Evolutionary conservation across 306 rosid genomes (phyloP).

Genomic region (Pterocarpus macrocarpus): DNA sequence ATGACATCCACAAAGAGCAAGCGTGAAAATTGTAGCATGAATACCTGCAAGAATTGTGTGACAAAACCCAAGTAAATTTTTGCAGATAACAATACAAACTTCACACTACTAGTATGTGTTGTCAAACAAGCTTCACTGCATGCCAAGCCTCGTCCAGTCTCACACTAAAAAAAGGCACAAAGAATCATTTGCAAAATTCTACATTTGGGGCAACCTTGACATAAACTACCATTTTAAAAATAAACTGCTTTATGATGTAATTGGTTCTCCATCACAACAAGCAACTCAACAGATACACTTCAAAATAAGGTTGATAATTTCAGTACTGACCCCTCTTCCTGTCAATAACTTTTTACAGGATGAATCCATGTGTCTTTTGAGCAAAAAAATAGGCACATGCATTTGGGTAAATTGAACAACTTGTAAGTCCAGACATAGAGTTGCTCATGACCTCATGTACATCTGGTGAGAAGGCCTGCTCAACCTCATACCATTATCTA

Average conservation of each 20-base stretch:
- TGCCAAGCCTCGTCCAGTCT: conserved; percentile 28
- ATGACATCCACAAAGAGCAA: conserved; percentile 99
- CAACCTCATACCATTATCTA: too few relatives aligned
- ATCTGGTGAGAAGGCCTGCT: too few relatives aligned
- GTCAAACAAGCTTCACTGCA: conserved; percentile 35
- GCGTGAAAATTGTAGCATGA: conserved; percentile 82
- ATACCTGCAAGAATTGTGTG: conserved; percentile 76
- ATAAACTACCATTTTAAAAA: conserved; percentile 9
- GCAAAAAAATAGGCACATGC: too few relatives aligned
- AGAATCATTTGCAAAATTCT: not conserved
- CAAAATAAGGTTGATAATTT: conserved; percentile 21
- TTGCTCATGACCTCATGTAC: too few relatives aligned
- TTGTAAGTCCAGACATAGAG: too few relatives aligned
- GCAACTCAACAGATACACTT: conserved; percentile 16
- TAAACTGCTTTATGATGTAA: conserved; percentile 1
- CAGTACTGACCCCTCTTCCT: not conserved
- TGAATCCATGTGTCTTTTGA: too few relatives aligned
- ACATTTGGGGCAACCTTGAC: conserved; percentile 13
- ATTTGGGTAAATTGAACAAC: too few relatives aligned
- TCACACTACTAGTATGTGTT: conserved; percentile 27
- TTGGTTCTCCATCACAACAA: conserved; percentile 22
- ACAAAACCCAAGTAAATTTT: conserved; percentile 23
- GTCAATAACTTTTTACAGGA: too few relatives aligned
- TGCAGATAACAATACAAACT: conserved; percentile 9
- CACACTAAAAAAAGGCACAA: conserved; percentile 7